phyloP scores from a whole-genome alignment of 805 yeast species.

The Candida hispaniensis region DNA sequence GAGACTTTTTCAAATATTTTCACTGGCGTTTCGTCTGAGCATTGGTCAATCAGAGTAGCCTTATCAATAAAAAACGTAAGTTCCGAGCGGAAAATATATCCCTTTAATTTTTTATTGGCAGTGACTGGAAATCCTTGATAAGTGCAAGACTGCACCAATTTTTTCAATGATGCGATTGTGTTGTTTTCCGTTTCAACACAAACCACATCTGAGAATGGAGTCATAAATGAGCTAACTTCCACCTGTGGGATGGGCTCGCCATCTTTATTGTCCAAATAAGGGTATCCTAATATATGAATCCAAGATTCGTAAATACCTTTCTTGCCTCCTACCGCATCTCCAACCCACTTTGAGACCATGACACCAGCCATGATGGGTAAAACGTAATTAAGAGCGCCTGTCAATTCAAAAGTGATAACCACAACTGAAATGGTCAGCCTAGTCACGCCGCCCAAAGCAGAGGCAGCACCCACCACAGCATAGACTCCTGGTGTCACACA shows the following conservation, averaged over 20 bases:
- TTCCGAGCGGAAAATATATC: slow-evolving; percentile 36
- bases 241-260: slow-evolving; percentile 34
- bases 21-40: slow-evolving; percentile 16
- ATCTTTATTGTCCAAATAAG: slow-evolving; percentile 34
- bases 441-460: slow-evolving; percentile 71
- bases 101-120: slow-evolving; percentile 31
- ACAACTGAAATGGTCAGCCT: slow-evolving; percentile 72
- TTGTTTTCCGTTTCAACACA: slow-evolving; percentile 21
- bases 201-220: slow-evolving; percentile 25
- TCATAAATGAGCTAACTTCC: slow-evolving; percentile 31
- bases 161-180: slow-evolving; percentile 26
- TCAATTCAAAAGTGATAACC: slow-evolving; percentile 68
- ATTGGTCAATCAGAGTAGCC: slow-evolving; percentile 14
- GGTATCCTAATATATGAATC: slow-evolving; percentile 36
- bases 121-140: slow-evolving; percentile 38
- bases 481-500: slow-evolving; percentile 80
- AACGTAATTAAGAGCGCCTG: slow-evolving; percentile 78
- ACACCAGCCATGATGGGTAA: slow-evolving; percentile 81
- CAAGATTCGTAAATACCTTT: slow-evolving; percentile 55
- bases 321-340: slow-evolving; percentile 46
- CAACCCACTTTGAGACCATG: slow-evolving; percentile 60
- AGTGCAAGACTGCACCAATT: slow-evolving; percentile 18
- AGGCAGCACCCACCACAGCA: slow-evolving; percentile 81
- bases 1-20: too few relatives aligned
- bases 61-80: slow-evolving; percentile 28